These are phyloP conservation scores for Graphilbum fragrans DNA, from an alignment of 2,329 filamentous ascomycete species.

Conservation along the genomic window DNA sequence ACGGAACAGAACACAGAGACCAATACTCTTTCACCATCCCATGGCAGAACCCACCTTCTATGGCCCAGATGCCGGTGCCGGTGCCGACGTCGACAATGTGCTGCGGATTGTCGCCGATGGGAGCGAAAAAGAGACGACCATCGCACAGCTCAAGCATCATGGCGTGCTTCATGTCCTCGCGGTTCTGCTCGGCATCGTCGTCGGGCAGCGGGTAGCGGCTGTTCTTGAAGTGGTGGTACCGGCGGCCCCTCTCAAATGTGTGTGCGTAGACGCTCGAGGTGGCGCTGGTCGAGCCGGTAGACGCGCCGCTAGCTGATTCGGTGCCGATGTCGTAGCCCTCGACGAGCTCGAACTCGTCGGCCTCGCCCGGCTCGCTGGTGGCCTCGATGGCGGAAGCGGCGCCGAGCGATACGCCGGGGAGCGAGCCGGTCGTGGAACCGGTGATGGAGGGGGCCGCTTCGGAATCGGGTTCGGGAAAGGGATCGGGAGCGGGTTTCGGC, in stretches of 20 bases:
- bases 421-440: not conserved
- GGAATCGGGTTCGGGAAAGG: no score
- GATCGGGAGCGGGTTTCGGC: no score
- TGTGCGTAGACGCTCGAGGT: constrained; percentile 15
- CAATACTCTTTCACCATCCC: no score
- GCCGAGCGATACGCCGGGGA: no score
- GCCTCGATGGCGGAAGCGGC: constrained; percentile 8
- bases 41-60: constrained; percentile 21
- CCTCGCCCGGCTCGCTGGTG: constrained; percentile 8
- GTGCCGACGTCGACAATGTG: constrained; percentile 8
- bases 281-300: constrained; percentile 10
- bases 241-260: constrained; percentile 21
- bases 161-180: constrained; percentile 32
- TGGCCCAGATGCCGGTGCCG: constrained; percentile 16
- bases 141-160: constrained; percentile 32
- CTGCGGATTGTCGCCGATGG: constrained; percentile 19
- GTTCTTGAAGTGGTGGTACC: constrained; percentile 17
- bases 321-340: constrained; percentile 11
- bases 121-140: constrained; percentile 27
- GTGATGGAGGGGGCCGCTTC: not conserved
- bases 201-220: constrained; percentile 21
- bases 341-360: constrained; percentile 11
- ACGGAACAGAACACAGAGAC: no score
- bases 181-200: constrained; percentile 30
- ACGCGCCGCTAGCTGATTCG: constrained; percentile 11